Evolutionary conservation across 352 stramenopile genomes (phyloP).

Genomic region (Globisporangium echinulatum): DNA sequence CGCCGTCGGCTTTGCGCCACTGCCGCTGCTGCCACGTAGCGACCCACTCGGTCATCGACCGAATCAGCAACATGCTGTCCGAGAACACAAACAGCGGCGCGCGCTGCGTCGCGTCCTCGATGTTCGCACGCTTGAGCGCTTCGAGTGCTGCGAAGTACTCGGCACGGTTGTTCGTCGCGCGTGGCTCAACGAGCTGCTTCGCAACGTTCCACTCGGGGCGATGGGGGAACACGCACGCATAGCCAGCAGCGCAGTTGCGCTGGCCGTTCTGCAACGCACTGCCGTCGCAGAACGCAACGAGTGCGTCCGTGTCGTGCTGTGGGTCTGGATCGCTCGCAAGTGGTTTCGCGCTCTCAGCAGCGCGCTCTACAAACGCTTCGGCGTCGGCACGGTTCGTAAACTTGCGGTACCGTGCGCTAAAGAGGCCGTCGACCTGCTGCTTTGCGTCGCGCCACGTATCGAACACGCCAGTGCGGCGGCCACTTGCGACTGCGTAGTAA

Average conservation of each 20-base stretch:
- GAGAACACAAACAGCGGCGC: slow-evolving; percentile 72
- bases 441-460: slow-evolving; percentile 47
- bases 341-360: slow-evolving; percentile 4
- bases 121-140: slow-evolving; percentile 61
- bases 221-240: slow-evolving; percentile 75
- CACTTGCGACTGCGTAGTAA: slow-evolving; percentile 57
- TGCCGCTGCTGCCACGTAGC: slow-evolving; percentile 50
- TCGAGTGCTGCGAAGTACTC: slow-evolving; percentile 33
- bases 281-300: slow-evolving; percentile 78
- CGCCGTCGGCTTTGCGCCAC: slow-evolving; percentile 56
- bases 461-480: slow-evolving; percentile 45
- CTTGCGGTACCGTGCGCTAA: slow-evolving; percentile 51
- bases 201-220: slow-evolving; percentile 52
- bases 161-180: slow-evolving; percentile 31
- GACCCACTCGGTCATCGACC: slow-evolving; percentile 80
- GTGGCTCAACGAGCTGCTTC: slow-evolving; percentile 34
- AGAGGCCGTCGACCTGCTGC: slow-evolving; percentile 41
- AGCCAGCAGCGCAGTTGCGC: slow-evolving; percentile 44
- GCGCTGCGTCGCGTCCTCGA: slow-evolving; percentile 28
- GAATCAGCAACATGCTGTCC: slow-evolving; percentile 77
- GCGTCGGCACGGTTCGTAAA: slow-evolving; percentile 41
- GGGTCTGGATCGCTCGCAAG: slow-evolving; percentile 29
- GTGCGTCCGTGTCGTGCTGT: slow-evolving; percentile 30
- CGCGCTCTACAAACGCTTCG: slow-evolving; percentile 38
- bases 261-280: slow-evolving; percentile 62